A percentile compares a stretch with the other conserved stretches of the same genome.
phyloP scores from a whole-genome alignment of 352 stramenopile species.

The Nothophytophthora sp. region DNA sequence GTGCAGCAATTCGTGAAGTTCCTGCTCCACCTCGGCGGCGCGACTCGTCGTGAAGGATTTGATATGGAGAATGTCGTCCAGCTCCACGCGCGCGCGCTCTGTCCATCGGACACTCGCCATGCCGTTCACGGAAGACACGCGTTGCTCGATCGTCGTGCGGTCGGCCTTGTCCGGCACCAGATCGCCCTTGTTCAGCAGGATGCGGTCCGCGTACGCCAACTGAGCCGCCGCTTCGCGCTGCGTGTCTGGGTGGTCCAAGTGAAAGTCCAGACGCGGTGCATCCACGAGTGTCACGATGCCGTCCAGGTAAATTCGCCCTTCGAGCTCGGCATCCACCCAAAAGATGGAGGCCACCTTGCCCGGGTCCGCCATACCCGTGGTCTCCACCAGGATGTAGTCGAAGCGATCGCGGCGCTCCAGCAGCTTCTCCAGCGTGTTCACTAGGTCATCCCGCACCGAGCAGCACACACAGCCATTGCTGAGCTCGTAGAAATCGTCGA shows the following conservation, averaged over 20 bases:
- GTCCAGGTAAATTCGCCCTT: constrained; percentile 91
- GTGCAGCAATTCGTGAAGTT: constrained; percentile 24
- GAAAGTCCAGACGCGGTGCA: constrained; percentile 89
- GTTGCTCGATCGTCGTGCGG: constrained; percentile 38
- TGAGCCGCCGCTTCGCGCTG: constrained; percentile 93
- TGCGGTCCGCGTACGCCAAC: constrained; percentile 98
- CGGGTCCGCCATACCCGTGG: constrained; percentile 93
- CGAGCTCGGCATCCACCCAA: constrained; percentile 94
- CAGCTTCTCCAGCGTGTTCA: constrained; percentile 85
- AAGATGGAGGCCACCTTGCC: constrained; percentile 96
- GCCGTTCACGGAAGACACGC: constrained; percentile 60
- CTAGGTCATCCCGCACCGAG: constrained; percentile 92
- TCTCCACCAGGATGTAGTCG: constrained; percentile 95
- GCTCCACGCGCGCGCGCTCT: constrained; percentile 50
- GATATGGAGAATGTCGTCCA: constrained; percentile 80
- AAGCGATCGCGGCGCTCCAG: constrained; percentile 80
- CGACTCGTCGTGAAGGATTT: constrained; percentile 75
- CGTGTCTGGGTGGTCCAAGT: constrained; percentile 62
- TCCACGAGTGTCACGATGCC: constrained; percentile 98
- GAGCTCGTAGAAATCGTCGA: constrained; percentile 94
- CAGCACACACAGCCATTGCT: constrained; percentile 99
- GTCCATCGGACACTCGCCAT: constrained; percentile 72
- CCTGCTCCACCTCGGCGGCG: constrained; percentile 56
- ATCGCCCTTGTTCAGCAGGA: constrained; percentile 99
- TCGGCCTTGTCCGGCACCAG: constrained; percentile 77